Conservation (phyloP, 352 stramenopile species). For the Phytopythium montanum region DNA sequence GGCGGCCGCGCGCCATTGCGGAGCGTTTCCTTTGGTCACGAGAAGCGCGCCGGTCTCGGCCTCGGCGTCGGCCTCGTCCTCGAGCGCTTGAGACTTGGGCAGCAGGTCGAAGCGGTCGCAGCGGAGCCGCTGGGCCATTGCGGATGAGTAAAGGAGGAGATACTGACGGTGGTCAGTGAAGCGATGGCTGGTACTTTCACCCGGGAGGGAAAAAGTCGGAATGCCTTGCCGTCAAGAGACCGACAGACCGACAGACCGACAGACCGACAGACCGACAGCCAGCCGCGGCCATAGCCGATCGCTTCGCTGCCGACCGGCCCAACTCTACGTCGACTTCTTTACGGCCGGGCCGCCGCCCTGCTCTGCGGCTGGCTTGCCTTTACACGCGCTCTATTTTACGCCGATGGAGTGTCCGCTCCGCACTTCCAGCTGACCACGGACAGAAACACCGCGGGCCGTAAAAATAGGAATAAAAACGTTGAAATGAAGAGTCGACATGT, state of each 20-base stretch:
- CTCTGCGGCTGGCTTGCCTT: not conserved
- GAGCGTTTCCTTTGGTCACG: not conserved
- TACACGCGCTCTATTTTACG: not conserved
- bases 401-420: not conserved
- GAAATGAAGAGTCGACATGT: not conserved
- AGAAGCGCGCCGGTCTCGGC: slow-evolving; percentile 8
- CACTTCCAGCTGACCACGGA: not conserved
- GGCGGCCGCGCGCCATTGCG: slow-evolving; percentile 49
- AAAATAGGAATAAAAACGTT: not conserved
- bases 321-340: no score
- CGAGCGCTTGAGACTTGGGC: slow-evolving; percentile 11
- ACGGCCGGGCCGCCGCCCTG: not conserved
- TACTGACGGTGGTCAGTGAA: slow-evolving; percentile 1
- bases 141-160: not conserved
- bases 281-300: no score
- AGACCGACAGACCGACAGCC: no score
- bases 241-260: no score
- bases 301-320: no score
- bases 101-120: slow-evolving; percentile 13
- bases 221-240: not conserved
- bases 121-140: not conserved
- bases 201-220: slow-evolving; percentile 5
- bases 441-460: not conserved
- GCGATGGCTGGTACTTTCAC: not conserved
- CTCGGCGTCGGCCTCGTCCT: no score